A percentile compares a stretch with the other conserved stretches of the same genome.
Evolutionary conservation across 164 flowering plant genomes (phyloP).

Genomic region (Vitis rupestris): DNA sequence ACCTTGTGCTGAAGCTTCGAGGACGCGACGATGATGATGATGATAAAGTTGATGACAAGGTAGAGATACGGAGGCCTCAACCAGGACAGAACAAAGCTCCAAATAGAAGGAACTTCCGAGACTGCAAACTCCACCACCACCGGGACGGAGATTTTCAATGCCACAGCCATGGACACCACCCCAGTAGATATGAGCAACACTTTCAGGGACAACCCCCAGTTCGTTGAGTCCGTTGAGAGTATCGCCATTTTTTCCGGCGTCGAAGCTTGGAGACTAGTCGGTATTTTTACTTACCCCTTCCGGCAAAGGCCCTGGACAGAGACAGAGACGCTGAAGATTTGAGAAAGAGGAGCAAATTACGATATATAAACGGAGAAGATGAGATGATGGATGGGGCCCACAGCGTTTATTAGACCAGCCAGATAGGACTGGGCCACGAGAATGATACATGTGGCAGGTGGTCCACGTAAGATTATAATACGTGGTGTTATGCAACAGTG

Average conservation of each 20-base stretch:
- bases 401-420: too few species aligned
- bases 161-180: slow-evolving; percentile 39
- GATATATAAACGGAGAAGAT: neutral
- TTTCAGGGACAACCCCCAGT: slow-evolving; percentile 31
- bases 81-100: slow-evolving; percentile 42
- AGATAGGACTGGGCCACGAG: too few species aligned
- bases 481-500: too few species aligned
- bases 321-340: neutral
- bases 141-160: slow-evolving; percentile 44
- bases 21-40: slow-evolving; percentile 79
- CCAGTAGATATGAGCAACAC: slow-evolving; percentile 35
- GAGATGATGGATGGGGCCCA: neutral
- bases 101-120: slow-evolving; percentile 47
- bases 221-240: slow-evolving; percentile 8
- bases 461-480: too few species aligned
- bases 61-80: slow-evolving; percentile 81
- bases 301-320: neutral
- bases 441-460: too few species aligned
- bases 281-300: neutral
- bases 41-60: slow-evolving; percentile 72
- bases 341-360: too few species aligned
- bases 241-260: slow-evolving; percentile 18
- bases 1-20: slow-evolving; percentile 46
- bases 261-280: neutral
- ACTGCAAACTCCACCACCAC: slow-evolving; percentile 27